These are phyloP conservation scores for Populus trichocarpa DNA, from an alignment of 441 rosid genomes.

Conservation along the genomic window DNA sequence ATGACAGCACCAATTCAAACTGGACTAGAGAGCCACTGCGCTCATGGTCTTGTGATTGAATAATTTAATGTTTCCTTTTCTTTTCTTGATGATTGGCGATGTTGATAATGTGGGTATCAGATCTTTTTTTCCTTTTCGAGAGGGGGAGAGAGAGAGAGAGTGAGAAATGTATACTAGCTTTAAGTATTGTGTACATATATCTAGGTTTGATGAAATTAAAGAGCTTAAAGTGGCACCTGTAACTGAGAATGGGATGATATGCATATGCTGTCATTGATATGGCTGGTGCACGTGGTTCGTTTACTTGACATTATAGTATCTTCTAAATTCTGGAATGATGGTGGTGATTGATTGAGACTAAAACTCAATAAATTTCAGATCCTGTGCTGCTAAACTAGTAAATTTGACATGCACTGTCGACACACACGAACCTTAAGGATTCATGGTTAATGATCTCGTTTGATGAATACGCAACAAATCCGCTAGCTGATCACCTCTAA, in stretches of 20 bases:
- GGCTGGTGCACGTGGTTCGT: background rate
- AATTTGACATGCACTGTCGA: too few relatives aligned
- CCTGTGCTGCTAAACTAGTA: background rate
- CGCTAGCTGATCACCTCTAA: background rate
- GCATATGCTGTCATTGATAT: background rate
- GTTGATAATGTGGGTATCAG: background rate
- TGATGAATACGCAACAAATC: background rate
- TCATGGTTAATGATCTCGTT: background rate
- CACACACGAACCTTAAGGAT: background rate
- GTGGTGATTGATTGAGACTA: background rate
- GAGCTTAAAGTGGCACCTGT: background rate
- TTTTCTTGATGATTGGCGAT: background rate
- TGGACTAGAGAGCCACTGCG: background rate
- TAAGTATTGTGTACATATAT: background rate
- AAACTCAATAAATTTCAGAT: too few relatives aligned
- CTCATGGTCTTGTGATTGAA: background rate
- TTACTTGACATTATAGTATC: background rate
- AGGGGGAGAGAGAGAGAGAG: background rate
- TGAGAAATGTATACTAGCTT: background rate
- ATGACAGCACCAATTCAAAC: background rate
- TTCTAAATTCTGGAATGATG: background rate
- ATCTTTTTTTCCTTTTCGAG: background rate
- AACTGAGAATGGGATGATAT: background rate
- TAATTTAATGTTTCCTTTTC: background rate
- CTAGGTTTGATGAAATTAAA: background rate